These are phyloP conservation scores for Excoecaria cochinchinensis DNA, from an alignment of 345 rosid genomes.

Conservation along the genomic window DNA sequence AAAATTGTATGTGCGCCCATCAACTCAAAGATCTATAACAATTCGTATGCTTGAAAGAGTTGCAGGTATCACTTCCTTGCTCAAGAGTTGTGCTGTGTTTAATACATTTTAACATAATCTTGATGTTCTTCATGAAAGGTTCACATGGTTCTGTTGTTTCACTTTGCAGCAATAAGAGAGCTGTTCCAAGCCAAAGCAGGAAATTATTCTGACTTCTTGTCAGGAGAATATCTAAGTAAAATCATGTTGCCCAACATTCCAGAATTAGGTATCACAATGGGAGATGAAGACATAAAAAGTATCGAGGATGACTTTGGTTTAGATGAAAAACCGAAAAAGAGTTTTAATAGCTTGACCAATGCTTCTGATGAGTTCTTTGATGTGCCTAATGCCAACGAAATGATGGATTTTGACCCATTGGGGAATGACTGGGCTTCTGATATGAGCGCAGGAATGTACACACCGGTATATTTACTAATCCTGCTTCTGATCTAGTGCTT, in stretches of 20 bases:
- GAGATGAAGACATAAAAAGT: conserved; percentile 21
- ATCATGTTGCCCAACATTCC: conserved; percentile 30
- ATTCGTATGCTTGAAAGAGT: conserved; percentile 79
- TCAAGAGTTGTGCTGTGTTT: not conserved
- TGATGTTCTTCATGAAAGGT: not conserved
- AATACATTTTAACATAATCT: too few species aligned
- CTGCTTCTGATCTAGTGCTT: not conserved
- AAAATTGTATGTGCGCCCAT: conserved; percentile 60
- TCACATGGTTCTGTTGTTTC: not conserved
- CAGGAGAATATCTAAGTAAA: conserved; percentile 38
- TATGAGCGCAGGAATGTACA: conserved; percentile 31
- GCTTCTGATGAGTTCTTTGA: conserved; percentile 88
- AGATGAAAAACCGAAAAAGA: conserved; percentile 43
- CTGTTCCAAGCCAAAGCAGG: conserved; percentile 63
- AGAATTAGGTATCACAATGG: conserved; percentile 28
- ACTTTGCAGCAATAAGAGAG: conserved; percentile 65
- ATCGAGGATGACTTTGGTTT: conserved; percentile 18
- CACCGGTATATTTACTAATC: conserved; percentile 34
- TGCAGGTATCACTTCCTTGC: conserved; percentile 45
- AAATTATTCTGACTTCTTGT: conserved; percentile 38
- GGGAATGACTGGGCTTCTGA: conserved; percentile 55
- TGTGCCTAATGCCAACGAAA: conserved; percentile 60
- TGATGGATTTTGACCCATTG: conserved; percentile 41
- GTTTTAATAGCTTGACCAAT: conserved; percentile 59
- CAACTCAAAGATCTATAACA: conserved; percentile 67